Base-by-base conservation (phyloP, 805 yeast species). In the Candida lessepsii region DNA sequence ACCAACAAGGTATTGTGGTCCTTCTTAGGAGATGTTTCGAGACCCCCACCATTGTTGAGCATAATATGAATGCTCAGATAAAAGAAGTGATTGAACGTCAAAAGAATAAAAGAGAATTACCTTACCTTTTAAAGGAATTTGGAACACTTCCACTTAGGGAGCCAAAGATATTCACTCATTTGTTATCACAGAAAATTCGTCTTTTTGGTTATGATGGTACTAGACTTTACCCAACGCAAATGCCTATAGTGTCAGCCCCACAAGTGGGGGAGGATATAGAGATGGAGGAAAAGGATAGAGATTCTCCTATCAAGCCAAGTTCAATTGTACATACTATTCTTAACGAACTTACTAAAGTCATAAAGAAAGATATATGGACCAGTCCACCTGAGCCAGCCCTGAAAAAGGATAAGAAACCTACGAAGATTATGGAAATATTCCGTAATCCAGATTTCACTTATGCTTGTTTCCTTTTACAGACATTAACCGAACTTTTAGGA, bases 21-120 rank as follows among this genome's bases (percentile, higher is more conserved):
- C 62, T 88, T 24, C 57, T 82, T 1, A 74, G 96, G 54, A 69
- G 84, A 31, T 81, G 89, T 42, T 78, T 82, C 56, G 97, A 89
- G 57, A 74, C 78, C 2, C 56, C 64, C 0, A 71, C 68, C 0
- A 61, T 76, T 9, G 62, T 87, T 4, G 64, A 67, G 20, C 63
- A 64, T 8, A 61, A 75, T 27, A 75, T 86, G 51, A 50, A 61
- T 0, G 63, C 71, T 16, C 88, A 82, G 41, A 55, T 86, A 9
- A 56, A 70, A 3, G 65, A 61, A 18, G 61, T 70, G 21, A 21
- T 45, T 15, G 40, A 28, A 2, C 41, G 39, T 18, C 43, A 37
- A 29, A 44, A 54, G 49, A 39, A 47, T 13, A 59, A 64, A n/a
- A 62, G 73, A n/a, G 81, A 76, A 34, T 56, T 80, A 29, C 56